Percentiles rank a stretch among this genome's conserved stretches.
Evolutionary conservation across 2,329 filamentous ascomycete species (phyloP).

Genomic region (Apiospora saccharicola): DNA sequence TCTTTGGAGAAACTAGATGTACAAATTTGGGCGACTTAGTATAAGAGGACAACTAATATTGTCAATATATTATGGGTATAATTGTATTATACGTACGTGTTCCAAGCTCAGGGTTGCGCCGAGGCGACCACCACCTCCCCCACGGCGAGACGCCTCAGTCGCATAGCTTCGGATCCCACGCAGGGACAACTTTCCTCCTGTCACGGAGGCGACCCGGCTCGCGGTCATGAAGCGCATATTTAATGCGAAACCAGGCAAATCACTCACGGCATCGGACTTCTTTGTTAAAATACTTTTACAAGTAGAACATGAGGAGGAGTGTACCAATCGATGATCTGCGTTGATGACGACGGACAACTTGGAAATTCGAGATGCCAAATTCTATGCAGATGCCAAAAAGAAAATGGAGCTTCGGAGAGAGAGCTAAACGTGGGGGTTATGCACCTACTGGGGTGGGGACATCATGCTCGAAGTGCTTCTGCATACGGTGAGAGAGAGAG

Average conservation of each 20-base stretch:
- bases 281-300: too few species aligned
- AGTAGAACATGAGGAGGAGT: neutral
- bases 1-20: constrained; percentile 65
- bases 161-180: constrained; percentile 44
- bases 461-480: neutral
- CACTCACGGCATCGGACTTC: constrained; percentile 2
- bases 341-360: neutral
- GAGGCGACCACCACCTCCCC: constrained; percentile 40
- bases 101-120: constrained; percentile 62
- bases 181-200: constrained; percentile 24
- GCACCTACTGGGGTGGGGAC: constrained; percentile 13
- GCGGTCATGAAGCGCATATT: constrained; percentile 34
- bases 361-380: neutral
- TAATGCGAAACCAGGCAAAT: neutral
- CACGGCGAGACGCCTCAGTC: constrained; percentile 39
- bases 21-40: neutral
- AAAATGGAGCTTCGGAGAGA: neutral
- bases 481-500: neutral
- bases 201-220: constrained; percentile 29
- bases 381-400: constrained; percentile 3
- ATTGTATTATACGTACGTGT: constrained; percentile 53
- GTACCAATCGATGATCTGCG: neutral
- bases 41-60: neutral
- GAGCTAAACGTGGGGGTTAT: constrained; percentile 7
- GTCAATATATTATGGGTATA: too few species aligned